Percentiles rank a stretch among this genome's conserved stretches.
Evolutionary conservation across 345 rosid genomes (phyloP).

Genomic region (Adansonia digitata): DNA sequence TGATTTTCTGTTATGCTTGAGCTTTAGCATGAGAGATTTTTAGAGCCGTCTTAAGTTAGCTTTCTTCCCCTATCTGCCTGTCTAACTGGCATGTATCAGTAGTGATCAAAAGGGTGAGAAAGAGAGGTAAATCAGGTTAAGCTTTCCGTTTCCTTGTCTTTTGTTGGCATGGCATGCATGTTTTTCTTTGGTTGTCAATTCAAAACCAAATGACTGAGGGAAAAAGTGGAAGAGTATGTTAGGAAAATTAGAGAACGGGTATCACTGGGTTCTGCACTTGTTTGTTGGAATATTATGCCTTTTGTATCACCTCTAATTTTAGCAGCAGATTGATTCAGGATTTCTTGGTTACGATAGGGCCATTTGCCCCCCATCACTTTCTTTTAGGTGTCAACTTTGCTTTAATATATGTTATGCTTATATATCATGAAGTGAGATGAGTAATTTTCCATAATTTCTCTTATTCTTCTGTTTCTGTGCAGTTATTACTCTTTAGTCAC

Average conservation of each 20-base stretch:
- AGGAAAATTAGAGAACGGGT: neutral
- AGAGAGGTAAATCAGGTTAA: neutral
- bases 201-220: neutral
- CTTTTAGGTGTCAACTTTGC: neutral
- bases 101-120: no score
- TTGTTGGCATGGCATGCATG: neutral
- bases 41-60: no score
- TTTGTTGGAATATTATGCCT: neutral
- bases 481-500: neutral
- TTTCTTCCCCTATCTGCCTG: no score
- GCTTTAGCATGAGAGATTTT: no score
- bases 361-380: neutral
- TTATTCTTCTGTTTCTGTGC: neutral
- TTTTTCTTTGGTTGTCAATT: neutral
- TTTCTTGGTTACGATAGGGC: neutral
- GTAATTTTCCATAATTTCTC: neutral
- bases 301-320: neutral
- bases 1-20: no score
- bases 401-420: neutral
- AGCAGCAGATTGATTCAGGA: neutral
- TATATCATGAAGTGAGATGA: neutral
- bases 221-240: no score
- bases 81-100: no score
- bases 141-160: neutral
- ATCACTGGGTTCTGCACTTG: neutral